Base-by-base conservation (phyloP, 2,329 filamentous ascomycete species). In the Cyphellophora attinorum region DNA sequence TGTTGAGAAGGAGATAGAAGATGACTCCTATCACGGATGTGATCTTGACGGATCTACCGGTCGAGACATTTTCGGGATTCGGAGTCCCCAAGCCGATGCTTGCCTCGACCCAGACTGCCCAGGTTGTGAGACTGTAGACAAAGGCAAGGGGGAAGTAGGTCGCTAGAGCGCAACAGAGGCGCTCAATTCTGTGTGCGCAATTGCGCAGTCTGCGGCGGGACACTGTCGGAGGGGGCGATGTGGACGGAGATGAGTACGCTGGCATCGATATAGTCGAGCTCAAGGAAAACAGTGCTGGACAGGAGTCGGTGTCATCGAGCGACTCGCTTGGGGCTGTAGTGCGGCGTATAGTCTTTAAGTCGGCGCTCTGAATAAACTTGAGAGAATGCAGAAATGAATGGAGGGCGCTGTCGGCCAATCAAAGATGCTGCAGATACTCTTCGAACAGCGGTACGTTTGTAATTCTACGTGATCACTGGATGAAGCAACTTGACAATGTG, bases 121-220 rank as follows among this genome's bases (percentile, higher is more conserved):
- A 98, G 8, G 81, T 81, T n/a, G 85, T 89, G 47, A 95, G 60
- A 37, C 81, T 73, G 53, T 94, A 95, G 39, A 96, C 84, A 54
- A 96, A 94, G 17, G 67, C 66, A 12, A 96, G 69, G n/a, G 89
- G 89, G 48, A 93, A 84, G 58, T 86, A 94, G 16, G 76, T 83
- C 34, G 81, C 70, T 41, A 77, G 74, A 28, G 70, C 65, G 64
- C 88, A 96, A 68, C 86, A 95, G 53, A 75, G 79, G 32, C 86
- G 81, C 68, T 95, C 88, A 51, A 83, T 68, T 45, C 53, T 60
- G 39, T 61, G 57, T 8, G 62, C 60, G 52, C 60, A 63, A 12
- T 55, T 52, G 32, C 56, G 58, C 19, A 55, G 46, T n/a, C 59
- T 55, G 31, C 61, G 60, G 50, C 59, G 62, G 18, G 57, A 52